Base-by-base conservation (phyloP, 148 eudicot species). In the Heliamphora exappendiculata region DNA sequence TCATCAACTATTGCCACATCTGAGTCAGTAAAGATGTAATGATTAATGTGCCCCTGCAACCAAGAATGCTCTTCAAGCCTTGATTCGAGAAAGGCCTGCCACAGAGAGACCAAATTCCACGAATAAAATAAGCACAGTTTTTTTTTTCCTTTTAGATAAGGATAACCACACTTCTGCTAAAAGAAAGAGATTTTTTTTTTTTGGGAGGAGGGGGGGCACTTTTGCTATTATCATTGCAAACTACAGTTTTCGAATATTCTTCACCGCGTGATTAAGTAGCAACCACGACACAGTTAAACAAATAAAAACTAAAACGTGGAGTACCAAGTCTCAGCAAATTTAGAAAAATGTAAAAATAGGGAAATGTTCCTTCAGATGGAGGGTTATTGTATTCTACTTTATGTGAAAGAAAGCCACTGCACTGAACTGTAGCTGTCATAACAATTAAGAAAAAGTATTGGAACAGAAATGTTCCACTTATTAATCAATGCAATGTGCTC, bases 11-110 rank as follows among this genome's bases (percentile, higher is more conserved):
- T 89, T 3, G 94, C 98, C 74, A 93, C 82, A 80, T 96, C 99
- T 24, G 98, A 88, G 82, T 96, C 98, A 20, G 97, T 93, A 75
- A 96, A 96, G 55, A 96, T 91, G 82, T 88, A 89, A 66, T 96
- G 89, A 73, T n/a, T 84, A 41, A 60, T 77, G 80, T 77, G 78
- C 7, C 72, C 88, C 53, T 78, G 81, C 75, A 44, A 51, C 76
- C 62, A 81, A 28, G 81, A 76, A 22, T 80, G 84, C 81, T 88
- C 92, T 78, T 86, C 84, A 59, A 89, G 86, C 77, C 85, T 89
- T 78, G 83, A 64, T 75, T 87, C 88, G 53, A 96, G 84, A 78
- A 96, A 96, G 63, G 87, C 87, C 99, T 96, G 84, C 80, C 81
- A 84, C 33, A 57, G 57, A 28, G 73, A 54, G 59, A 78, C 78